phyloP scores from a whole-genome alignment of 2,329 filamentous ascomycete species.

The Ilyonectria destructans region DNA sequence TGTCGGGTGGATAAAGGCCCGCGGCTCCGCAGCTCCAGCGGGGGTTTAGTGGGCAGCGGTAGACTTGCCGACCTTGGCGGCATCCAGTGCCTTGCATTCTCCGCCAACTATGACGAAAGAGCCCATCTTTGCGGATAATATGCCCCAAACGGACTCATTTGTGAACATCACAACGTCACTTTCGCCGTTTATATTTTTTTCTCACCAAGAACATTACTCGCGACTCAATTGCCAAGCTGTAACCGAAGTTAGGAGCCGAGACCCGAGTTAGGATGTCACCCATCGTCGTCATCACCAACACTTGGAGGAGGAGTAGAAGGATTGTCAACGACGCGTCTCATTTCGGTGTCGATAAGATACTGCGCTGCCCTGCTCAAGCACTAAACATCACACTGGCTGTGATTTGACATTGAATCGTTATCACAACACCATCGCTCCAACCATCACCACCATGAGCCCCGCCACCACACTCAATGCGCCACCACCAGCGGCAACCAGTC shows the following conservation, averaged over 20 bases:
- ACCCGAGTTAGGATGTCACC: background rate
- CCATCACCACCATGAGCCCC: constrained; percentile 37
- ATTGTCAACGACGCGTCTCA: background rate
- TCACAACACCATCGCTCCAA: background rate
- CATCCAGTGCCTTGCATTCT: background rate
- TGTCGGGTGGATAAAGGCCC: no score
- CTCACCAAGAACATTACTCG: background rate
- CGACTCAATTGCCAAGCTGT: background rate
- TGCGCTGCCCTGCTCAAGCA: no score
- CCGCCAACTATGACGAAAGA: background rate
- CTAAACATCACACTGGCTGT: constrained; percentile 2
- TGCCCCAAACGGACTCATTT: constrained; percentile 1
- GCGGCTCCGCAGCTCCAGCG: background rate
- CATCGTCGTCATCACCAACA: background rate
- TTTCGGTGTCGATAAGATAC: background rate
- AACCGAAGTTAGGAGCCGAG: background rate
- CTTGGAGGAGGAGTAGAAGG: background rate
- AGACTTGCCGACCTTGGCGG: background rate
- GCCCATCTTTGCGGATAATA: background rate
- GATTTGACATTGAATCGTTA: background rate
- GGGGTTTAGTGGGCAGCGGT: background rate
- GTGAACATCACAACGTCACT: constrained; percentile 14
- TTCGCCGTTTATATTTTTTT: background rate
- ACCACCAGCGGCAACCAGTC: constrained; percentile 32
- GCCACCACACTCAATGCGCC: constrained; percentile 32